Evolutionary conservation across 805 yeast genomes (phyloP), one percentile per base, ranked within the genome.

Genomic region (Debaryomyces castellii): DNA sequence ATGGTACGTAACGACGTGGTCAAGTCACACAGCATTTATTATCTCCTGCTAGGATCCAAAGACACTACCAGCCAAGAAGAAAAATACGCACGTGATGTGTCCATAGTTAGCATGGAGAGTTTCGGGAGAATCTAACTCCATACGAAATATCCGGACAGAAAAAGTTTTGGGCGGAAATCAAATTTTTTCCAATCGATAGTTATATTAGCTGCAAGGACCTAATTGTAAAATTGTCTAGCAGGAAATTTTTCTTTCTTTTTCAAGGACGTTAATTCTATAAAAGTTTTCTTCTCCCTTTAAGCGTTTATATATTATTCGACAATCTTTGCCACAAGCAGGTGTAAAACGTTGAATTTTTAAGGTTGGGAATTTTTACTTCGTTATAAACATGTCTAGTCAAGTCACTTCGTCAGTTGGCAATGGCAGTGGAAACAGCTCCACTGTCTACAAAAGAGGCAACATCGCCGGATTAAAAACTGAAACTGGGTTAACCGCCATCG

Each of bases 401-500:
- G 30, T 40, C 14, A 37, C 47, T 14, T 44, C 47, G 5, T 22
- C 40, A 18, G 27, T 21, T 9, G 18, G 23, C 9, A 22, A 32
- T 8, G 32, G 23, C 16, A 16, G 16, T 35, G 40, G 40, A 10
- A 35, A 20, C 18, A 30, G 39, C 16, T 42, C 45, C 14, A 36
- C 39, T 36, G 32, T 44, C 16, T 41, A 47, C 22, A 66, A 67
- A 53, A 46, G 54, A 20, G 79, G 78, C n/a, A 75, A 76, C 54
- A 61, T 75, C 44, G 71, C 74, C 16, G 51, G 70, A 25, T 70
- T 75, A 48, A 50, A 51, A 23, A 53, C 59, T 22, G 51, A 63
- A 10, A 51, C 56, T 32, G 65, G 66, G 37, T 58, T 75, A 43
- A 68, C 72, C 38, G 81, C 85, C 18, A 62, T 75, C 42, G 85